Percentiles rank a stretch among this genome's conserved stretches.
phyloP scores from a whole-genome alignment of 106 monocot genomes.

The Allium fistulosum region DNA sequence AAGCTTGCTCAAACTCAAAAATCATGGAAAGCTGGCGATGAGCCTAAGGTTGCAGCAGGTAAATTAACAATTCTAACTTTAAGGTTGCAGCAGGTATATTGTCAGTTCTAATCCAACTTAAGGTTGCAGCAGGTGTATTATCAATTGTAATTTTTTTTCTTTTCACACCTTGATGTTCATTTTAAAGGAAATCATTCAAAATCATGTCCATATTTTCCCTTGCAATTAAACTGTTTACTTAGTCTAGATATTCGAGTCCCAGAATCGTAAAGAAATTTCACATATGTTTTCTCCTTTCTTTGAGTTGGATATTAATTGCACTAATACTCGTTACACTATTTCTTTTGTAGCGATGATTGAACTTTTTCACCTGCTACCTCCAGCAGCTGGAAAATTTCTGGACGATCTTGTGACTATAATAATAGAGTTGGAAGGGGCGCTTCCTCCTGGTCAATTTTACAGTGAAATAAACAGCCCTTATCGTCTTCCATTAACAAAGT shows the following conservation, averaged over 20 bases:
- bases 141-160: too few relatives aligned
- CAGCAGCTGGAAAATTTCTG: conserved; percentile 92
- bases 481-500: conserved; percentile 84
- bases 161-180: too few relatives aligned
- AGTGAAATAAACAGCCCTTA: conserved; percentile 99
- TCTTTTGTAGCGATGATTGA: conserved; percentile 92
- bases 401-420: conserved; percentile 95
- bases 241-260: too few relatives aligned
- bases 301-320: not conserved
- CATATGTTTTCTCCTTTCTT: too few relatives aligned
- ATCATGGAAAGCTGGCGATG: conserved; percentile 95
- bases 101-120: too few relatives aligned
- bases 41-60: conserved; percentile 99
- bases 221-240: too few relatives aligned
- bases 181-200: too few relatives aligned
- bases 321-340: not conserved
- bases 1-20: conserved; percentile 94
- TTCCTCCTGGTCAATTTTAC: conserved; percentile 90
- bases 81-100: too few relatives aligned
- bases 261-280: too few relatives aligned
- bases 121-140: too few relatives aligned
- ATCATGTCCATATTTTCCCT: too few relatives aligned
- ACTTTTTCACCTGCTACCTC: conserved; percentile 97
- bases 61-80: not conserved
- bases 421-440: conserved; percentile 88